Evolutionary conservation across 306 rosid genomes (phyloP).

Genomic region (Inga oerstediana): DNA sequence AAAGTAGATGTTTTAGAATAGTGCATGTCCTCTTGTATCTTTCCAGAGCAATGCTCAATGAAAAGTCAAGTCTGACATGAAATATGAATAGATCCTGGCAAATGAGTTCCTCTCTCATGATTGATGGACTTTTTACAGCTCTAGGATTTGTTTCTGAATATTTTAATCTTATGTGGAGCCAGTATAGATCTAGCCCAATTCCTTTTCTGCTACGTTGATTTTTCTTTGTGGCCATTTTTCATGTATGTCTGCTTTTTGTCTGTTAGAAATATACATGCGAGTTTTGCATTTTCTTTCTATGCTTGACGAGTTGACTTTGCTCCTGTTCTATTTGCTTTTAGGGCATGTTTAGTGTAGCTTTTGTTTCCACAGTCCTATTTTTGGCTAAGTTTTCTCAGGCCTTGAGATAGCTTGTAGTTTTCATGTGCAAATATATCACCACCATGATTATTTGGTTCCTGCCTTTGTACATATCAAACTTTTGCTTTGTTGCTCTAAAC

Average conservation of each 20-base stretch:
- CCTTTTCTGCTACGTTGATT: not conserved
- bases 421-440: not conserved
- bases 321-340: constrained; percentile 5
- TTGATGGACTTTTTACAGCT: not conserved
- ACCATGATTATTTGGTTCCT: not conserved
- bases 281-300: not conserved
- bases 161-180: not conserved
- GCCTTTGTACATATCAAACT: not conserved
- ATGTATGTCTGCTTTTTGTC: not conserved
- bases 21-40: not conserved
- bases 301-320: not conserved
- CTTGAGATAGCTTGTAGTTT: not conserved
- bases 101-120: not conserved
- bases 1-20: not conserved
- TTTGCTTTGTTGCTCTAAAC: not conserved
- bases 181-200: not conserved
- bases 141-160: not conserved
- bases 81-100: constrained; percentile 6
- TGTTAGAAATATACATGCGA: constrained; percentile 1
- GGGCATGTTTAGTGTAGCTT: not conserved
- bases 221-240: not conserved
- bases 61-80: constrained; percentile 12
- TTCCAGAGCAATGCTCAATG: not conserved
- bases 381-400: not conserved
- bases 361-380: not conserved